phyloP scores from a whole-genome alignment of 768 basidiomycete species.

The Butyriboletus loyo region DNA sequence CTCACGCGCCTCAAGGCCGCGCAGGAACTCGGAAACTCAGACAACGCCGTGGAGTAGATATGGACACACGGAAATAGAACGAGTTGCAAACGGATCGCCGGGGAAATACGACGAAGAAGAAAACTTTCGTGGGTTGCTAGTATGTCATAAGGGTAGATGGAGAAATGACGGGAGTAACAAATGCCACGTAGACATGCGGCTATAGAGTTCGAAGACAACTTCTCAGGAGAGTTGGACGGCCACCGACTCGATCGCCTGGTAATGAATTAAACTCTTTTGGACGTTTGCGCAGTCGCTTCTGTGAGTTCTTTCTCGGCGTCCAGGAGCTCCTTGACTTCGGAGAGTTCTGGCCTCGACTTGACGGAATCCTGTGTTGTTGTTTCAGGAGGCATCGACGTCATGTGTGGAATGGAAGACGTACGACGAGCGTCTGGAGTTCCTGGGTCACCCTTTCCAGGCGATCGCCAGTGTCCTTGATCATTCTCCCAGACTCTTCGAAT shows the following conservation, averaged over 20 bases:
- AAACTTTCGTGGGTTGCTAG: constrained; percentile 21
- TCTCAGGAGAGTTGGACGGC: constrained; percentile 18
- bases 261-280: constrained; percentile 15
- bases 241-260: constrained; percentile 14
- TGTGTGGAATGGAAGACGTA: constrained; percentile 41
- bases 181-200: constrained; percentile 14
- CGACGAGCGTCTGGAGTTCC: constrained; percentile 65
- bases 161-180: neutral
- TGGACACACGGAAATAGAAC: constrained; percentile 20
- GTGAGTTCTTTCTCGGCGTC: constrained; percentile 60
- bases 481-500: constrained; percentile 75
- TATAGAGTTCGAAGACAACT: constrained; percentile 11
- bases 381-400: constrained; percentile 16
- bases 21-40: constrained; percentile 9
- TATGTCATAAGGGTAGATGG: constrained; percentile 15
- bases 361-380: constrained; percentile 26
- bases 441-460: constrained; percentile 60
- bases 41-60: constrained; percentile 15
- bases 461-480: constrained; percentile 66
- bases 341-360: constrained; percentile 28
- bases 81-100: constrained; percentile 2
- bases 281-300: constrained; percentile 44
- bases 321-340: constrained; percentile 39
- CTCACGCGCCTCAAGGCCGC: constrained; percentile 59
- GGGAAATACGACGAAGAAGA: constrained; percentile 1